Base-by-base conservation (phyloP, 179 eudicot species). In the Camellia oleifera region DNA sequence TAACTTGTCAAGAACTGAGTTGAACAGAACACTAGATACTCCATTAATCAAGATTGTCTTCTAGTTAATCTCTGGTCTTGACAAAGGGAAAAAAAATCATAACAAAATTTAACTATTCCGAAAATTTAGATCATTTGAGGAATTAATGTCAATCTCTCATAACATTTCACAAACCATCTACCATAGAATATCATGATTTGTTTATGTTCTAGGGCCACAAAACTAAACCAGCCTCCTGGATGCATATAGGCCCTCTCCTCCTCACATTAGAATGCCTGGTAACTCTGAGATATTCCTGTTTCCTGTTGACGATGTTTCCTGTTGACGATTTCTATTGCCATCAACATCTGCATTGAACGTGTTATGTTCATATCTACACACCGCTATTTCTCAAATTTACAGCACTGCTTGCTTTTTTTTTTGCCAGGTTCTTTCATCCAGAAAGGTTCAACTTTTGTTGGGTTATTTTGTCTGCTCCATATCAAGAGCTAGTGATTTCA, bases 391-490 rank as follows among this genome's bases (percentile, higher is more conserved):
- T 26, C 62, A 66, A 65, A 77, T 14, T 74, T 77, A 14, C 4
- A 26, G 18, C 54, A n/a, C 76, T 44, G 40, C 32, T 57, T 48
- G 26, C 15, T 7, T 3, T 68, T 14, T n/a, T 23, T 13, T 52
- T 48, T 32, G n/a, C 66, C 88, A 96, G 99, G 96, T 96, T 80
- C 94, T 96, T 18, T 85, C 91, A 48, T 91, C 90, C 75, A 89
- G 98, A 84, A 92, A 88, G 53, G 94, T 96, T 86, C 75, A 91
- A 84, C 93, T 96, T 75, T 69, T 90, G 32, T 82, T 92, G 80
- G 98, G 98, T 81, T 92, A 96, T 81, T 88, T 87, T 69, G 99
- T 96, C 76, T 88, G 87, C 57, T 83, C 88, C 58, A 81, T 96
- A 20, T 82, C 74, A 74, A 87, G 79, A 82, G 86, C 79, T 18